Percentiles rank a stretch among this genome's conserved stretches.
phyloP scores from a whole-genome alignment of 495 filamentous ascomycete genomes.

The Aspergillus coremiiformis region DNA sequence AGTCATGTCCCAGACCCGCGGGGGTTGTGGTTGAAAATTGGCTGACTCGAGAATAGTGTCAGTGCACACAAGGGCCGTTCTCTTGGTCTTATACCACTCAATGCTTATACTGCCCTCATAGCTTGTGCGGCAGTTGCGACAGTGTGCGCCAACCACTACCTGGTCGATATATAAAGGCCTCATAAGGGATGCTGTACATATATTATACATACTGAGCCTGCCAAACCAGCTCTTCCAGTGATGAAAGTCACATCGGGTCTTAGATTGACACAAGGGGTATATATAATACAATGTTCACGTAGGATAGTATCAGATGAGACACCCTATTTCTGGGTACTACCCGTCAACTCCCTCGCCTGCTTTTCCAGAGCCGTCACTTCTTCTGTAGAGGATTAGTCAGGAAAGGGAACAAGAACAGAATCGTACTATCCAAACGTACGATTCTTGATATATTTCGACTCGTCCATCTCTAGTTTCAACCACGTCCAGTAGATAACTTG shows the following conservation, averaged over 20 bases:
- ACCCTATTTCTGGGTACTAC: constrained; percentile 22
- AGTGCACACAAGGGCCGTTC: constrained; percentile 5
- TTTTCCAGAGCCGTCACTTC: constrained; percentile 38
- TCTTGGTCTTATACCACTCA: not conserved
- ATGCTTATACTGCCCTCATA: constrained; percentile 6
- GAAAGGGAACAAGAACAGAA: not conserved
- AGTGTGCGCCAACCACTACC: not conserved
- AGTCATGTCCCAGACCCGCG: not conserved
- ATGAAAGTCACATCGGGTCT: not conserved
- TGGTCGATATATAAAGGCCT: not conserved
- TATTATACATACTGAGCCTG: not conserved
- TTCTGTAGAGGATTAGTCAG: constrained; percentile 20
- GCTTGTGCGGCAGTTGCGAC: constrained; percentile 1
- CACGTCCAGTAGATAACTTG: constrained; percentile 79
- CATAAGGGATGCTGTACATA: not conserved
- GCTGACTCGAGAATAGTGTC: constrained; percentile 3
- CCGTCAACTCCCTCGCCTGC: constrained; percentile 34
- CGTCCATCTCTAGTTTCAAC: constrained; percentile 77
- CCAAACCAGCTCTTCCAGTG: not conserved
- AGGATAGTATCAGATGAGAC: not conserved
- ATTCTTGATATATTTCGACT: constrained; percentile 55
- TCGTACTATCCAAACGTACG: constrained; percentile 29
- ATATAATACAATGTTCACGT: constrained; percentile 13
- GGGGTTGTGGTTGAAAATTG: not conserved
- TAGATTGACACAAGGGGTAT: not conserved